Conservation (phyloP, 2,329 filamentous ascomycete genomes). For the Triangularia setosa region DNA sequence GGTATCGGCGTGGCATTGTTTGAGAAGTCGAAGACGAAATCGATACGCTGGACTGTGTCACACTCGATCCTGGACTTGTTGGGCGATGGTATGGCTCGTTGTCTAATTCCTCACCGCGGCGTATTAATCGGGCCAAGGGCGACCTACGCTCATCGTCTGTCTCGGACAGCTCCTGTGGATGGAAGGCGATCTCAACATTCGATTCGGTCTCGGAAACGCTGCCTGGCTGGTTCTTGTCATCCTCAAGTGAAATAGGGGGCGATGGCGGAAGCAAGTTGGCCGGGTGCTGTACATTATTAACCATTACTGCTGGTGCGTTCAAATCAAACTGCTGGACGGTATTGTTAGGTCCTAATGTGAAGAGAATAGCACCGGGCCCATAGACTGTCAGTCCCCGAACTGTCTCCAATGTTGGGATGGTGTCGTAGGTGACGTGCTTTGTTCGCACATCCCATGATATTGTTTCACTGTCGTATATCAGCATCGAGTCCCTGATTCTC, state of each 20-base stretch:
- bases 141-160: constrained; percentile 76
- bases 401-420: constrained; percentile 78
- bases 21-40: constrained; percentile 55
- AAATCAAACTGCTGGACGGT: constrained; percentile 95
- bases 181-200: constrained; percentile 51
- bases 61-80: constrained; percentile 62
- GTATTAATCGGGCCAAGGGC: constrained; percentile 70
- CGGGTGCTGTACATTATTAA: constrained; percentile 82
- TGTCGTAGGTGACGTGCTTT: constrained; percentile 91
- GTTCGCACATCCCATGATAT: constrained; percentile 96
- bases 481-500: constrained; percentile 2
- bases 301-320: constrained; percentile 74
- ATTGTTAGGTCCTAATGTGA: constrained; percentile 82
- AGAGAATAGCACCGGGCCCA: constrained; percentile 84
- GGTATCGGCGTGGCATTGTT: constrained; percentile 41
- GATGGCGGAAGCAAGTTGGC: constrained; percentile 75
- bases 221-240: constrained; percentile 50
- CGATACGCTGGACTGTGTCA: constrained; percentile 54
- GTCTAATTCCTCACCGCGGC: constrained; percentile 58
- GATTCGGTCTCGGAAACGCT: constrained; percentile 53
- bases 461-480: constrained; percentile 62
- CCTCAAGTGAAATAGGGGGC: constrained; percentile 74
- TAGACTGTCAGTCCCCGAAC: constrained; percentile 82
- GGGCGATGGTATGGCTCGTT: constrained; percentile 56
- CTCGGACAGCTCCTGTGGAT: constrained; percentile 57